Percentiles rank a stretch among this genome's conserved stretches.
These are phyloP conservation scores for Penicillium turbatum DNA, from an alignment of 495 filamentous ascomycete species.

Conservation along the genomic window DNA sequence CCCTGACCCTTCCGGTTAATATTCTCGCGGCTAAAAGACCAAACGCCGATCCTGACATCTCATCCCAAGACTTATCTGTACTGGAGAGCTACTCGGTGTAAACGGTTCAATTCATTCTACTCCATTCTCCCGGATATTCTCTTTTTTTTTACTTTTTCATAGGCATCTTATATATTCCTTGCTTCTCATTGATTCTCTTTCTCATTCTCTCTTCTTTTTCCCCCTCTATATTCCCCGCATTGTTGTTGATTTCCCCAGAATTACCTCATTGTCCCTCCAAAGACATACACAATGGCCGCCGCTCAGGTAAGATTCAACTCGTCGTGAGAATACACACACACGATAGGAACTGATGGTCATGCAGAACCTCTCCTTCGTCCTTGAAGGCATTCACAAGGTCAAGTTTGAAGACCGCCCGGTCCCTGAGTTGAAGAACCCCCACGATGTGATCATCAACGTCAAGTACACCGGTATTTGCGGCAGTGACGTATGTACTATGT, in stretches of 20 bases:
- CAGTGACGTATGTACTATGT: constrained; percentile 57
- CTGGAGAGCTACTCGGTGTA: constrained; percentile 2
- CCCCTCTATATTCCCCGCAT: background rate
- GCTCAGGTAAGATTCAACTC: constrained; percentile 22
- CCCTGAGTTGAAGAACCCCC: constrained; percentile 58
- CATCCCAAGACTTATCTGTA: background rate
- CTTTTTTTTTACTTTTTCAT: background rate
- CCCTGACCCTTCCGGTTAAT: constrained; percentile 21
- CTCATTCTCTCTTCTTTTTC: background rate
- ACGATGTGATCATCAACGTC: constrained; percentile 77
- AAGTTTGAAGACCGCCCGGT: constrained; percentile 71
- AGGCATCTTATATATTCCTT: background rate
- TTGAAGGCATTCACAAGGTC: constrained; percentile 68
- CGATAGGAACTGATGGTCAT: constrained; percentile 1
- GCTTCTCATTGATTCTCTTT: background rate
- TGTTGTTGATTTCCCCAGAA: background rate
- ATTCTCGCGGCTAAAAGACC: constrained; percentile 23
- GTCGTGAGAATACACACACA: background rate
- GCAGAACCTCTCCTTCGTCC: constrained; percentile 85
- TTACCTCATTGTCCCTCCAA: background rate
- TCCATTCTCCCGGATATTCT: constrained; percentile 1
- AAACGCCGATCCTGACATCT: background rate
- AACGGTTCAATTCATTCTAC: constrained; percentile 4
- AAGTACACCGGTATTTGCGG: constrained; percentile 90
- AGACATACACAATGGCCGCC: constrained; percentile 14